Evolutionary conservation across 192 early-diverging fungal species (phyloP), one percentile per base, ranked within the genome.

Genomic region (Irineochytrium annulatum): DNA sequence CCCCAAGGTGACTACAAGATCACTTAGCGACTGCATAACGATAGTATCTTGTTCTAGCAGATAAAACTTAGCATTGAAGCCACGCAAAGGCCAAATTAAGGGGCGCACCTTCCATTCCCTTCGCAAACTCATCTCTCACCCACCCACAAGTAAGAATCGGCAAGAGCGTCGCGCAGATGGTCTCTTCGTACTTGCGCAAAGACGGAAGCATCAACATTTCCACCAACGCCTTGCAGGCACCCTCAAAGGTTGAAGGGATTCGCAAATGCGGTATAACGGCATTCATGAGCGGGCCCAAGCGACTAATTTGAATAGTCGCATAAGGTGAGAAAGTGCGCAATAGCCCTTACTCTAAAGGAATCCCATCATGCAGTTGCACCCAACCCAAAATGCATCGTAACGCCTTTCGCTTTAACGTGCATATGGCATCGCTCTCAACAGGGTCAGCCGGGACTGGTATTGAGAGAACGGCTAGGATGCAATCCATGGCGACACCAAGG

Each of bases 21-120:
- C 52, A 43, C 76, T 74, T 3, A 77, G 45, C 11, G 39, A 13
- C 17, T 71, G 60, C 16, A 57, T 63, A 27, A 41, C 37, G 11
- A 60, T 26, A 14, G 67, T 57, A 51, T 77, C 76, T 28, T 48
- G 22, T 41, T 77, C 72, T 77, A 35, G 5, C n/a, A 68, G 26
- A 17, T 62, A 3, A 8, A 19, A 19, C 22, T 26, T 17, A 29
- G 1, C 52, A 34, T 16, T 0, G 30, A 3, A 2, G 33, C 53
- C 13, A 62, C n/a, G n/a, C n/a, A n/a, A n/a, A n/a, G n/a, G n/a
- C 28, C 3, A 16, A 26, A 54, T 26, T 33, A 20, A 16, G 3
- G 16, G 6, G 43, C 30, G 2, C 44, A 76, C 75, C 71, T 49
- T 67, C 34, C 3, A 77, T 53, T 20, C 69, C 68, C 3, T 57